Base-by-base conservation (phyloP, 1,139 yeast species). In the Hansenula sp. region DNA sequence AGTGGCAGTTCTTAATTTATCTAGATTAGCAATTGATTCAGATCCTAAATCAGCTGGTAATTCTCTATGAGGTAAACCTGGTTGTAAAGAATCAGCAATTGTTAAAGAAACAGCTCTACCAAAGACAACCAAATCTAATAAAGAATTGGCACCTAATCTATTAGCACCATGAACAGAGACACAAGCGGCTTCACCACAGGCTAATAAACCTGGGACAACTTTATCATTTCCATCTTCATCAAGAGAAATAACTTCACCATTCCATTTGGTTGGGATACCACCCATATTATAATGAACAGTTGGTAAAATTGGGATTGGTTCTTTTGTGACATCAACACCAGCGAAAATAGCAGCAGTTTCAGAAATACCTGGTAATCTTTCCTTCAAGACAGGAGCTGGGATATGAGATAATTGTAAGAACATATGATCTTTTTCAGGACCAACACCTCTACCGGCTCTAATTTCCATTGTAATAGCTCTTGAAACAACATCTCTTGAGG, bases 251-350 rank as follows among this genome's bases (percentile, higher is more conserved):
- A 82, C 97, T 74, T 93, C 97, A 76, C 98, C 98, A 59, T 85
- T 86, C 87, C 90, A 93, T 68, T 85, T 89, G 59, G 99, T 93
- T 68, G 99, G 99, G 57, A 93, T 87, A 82, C 99, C 99, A 70
- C 99, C 99, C 99, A 93, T 93, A 72, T 93, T 93, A 78, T 93
- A 93, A 72, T 93, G 99, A 53, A 93, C 99, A 53, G 99, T 93
- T 60, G 99, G 99, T 63, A 93, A 73, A 60, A 93, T 93, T 61
- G 99, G 99, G 66, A 94, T 94, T 63, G 99, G 99, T 74, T 93
- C 97, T 77, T 93, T 93, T 54, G 99, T 93, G 55, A 93, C 98
- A 70, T 93, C 99, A 57, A 93, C 99, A 76, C 99, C 99, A 43
- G 99, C 97, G 63, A 93, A 93, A 70, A 93, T 93, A 57, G 91